phyloP scores from a whole-genome alignment of 2,329 filamentous ascomycete species.

The Trichophyton simii region DNA sequence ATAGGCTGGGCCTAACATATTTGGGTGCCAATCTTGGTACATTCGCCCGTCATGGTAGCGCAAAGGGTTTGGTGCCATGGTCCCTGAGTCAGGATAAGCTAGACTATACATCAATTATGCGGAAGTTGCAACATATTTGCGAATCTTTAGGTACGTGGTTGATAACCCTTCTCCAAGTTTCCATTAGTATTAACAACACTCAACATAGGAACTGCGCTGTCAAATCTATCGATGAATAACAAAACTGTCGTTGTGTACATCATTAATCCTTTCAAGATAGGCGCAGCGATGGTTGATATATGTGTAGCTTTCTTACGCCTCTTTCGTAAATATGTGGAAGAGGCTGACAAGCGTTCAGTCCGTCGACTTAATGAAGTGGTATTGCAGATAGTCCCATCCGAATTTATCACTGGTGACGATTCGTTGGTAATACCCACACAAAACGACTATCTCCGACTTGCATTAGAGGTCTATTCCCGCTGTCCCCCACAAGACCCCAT shows the following conservation, averaged over 20 bases:
- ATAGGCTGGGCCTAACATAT: conserved; percentile 43
- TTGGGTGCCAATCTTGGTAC: conserved; percentile 45
- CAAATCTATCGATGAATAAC: conserved; percentile 21
- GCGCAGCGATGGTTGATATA: conserved; percentile 37
- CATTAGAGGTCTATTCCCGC: conserved; percentile 47
- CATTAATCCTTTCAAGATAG: conserved; percentile 42
- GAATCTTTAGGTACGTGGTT: conserved; percentile 26
- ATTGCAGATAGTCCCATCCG: conserved; percentile 46
- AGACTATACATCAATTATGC: conserved; percentile 25
- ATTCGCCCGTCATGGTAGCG: conserved; percentile 35
- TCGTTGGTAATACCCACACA: conserved; percentile 41
- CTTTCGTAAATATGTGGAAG: conserved; percentile 41
- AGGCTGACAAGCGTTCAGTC: conserved; percentile 22
- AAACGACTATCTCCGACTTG: conserved; percentile 37
- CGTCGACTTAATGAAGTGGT: conserved; percentile 37
- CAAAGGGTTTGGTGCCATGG: conserved; percentile 32
- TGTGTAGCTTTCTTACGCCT: conserved; percentile 47
- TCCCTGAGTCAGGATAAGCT: conserved; percentile 17
- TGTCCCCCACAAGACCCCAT: conserved; percentile 36
- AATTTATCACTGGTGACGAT: conserved; percentile 41
- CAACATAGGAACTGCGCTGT: conserved; percentile 24
- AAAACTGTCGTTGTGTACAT: conserved; percentile 46
- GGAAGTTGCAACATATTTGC: conserved; percentile 23
- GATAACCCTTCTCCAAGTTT: not conserved
- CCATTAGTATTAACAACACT: not conserved